A percentile compares a stretch with the other conserved stretches of the same genome.
phyloP scores from a whole-genome alignment of 345 rosid species.

The Erodium maritimum region DNA sequence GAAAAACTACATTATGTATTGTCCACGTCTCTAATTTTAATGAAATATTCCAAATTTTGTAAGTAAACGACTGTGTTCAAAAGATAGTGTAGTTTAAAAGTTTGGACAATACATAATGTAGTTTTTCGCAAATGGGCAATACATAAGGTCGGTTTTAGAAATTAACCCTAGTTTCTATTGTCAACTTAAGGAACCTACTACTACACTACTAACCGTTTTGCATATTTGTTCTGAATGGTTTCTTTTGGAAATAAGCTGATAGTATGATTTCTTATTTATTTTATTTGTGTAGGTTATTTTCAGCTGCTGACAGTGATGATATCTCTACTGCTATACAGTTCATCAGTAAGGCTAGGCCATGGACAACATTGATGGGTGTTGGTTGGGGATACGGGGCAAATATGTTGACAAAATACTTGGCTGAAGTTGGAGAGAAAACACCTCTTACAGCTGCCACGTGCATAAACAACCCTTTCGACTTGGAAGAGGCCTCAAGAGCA shows the following conservation, averaged over 20 bases:
- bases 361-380: conserved; percentile 74
- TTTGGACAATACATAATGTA: no score
- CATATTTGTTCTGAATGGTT: conserved; percentile 1
- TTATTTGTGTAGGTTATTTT: conserved; percentile 68
- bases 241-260: conserved; percentile 8
- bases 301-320: conserved; percentile 98
- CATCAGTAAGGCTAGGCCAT: conserved; percentile 72
- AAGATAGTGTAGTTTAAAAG: no score
- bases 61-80: no score
- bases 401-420: conserved; percentile 79
- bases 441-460: conserved; percentile 83
- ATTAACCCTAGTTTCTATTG: no score
- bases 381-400: conserved; percentile 92
- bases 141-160: no score
- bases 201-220: no score
- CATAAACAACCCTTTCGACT: conserved; percentile 86
- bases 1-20: no score
- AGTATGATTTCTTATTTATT: conserved; percentile 26
- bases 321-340: conserved; percentile 60
- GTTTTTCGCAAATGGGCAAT: no score
- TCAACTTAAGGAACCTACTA: no score
- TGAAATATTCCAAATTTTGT: no score
- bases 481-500: conserved; percentile 70
- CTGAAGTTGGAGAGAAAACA: conserved; percentile 75
- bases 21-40: no score